Evolutionary conservation across 164 flowering plant species (phyloP), one percentile per base, ranked within the genome.

Genomic region (Stephania yunnanensis): DNA sequence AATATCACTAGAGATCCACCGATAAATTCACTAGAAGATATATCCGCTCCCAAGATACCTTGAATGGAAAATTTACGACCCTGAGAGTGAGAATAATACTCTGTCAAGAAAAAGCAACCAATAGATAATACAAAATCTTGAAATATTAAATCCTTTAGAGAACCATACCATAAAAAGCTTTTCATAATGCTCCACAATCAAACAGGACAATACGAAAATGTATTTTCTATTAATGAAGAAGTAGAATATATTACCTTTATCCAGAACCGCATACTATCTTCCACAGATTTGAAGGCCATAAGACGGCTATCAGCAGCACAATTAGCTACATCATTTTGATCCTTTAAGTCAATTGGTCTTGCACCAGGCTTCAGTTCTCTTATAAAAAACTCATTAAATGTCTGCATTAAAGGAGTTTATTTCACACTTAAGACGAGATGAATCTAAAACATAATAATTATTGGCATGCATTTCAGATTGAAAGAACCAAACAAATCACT

Each of bases 291-390:
- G 81, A 92, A 95, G 70, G 99, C 97, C 87, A 83, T 95, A 30
- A 95, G 82, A 66, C 99, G 98, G 78, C 94, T 66, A 80, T 93
- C 99, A 76, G 99, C 97, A 70, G 91, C 97, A 85, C 95, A 95
- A 36, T 91, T 83, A 65, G 99, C 99, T 83, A 92, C 79, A 71
- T 87, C 91, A 78, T 93, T 92, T 72, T 79, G 81, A 69, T 87
- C 99, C 75, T 80, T 30, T 73, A 73, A 79, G 53, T 92, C 91
- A 86, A 95, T 86, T 73, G 92, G 89, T 82, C 98, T 84, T 74
- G 90, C 88, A 80, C 87, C 95, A 74, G 95, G 91, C 85, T 89
- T 93, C 75, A 95, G 76, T 86, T 95, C 98, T 81, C 99, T 82
- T 75, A 86, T 86, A 79, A 95, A 95, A 70, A 95, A 95, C 45